Percentiles rank a stretch among this genome's conserved stretches.
Evolutionary conservation across 441 rosid species (phyloP).

Genomic region (Geranium incanum): DNA sequence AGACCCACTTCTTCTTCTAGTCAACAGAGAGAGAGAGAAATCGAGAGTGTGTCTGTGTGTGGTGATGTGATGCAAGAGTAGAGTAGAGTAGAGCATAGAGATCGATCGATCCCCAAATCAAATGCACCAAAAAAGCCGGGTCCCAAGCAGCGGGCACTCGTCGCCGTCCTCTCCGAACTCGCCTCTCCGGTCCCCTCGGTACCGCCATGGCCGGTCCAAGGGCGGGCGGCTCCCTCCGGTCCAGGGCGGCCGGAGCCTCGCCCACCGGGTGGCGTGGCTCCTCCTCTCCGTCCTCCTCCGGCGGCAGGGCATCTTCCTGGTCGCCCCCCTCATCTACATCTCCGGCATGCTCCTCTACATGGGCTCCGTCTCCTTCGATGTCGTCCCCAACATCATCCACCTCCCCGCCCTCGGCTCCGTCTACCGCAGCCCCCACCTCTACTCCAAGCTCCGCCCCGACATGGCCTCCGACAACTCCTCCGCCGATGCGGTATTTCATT

Average conservation of each 20-base stretch:
- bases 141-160: conserved; percentile 15
- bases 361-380: conserved; percentile 80
- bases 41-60: no score
- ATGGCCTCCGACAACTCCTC: conserved; percentile 89
- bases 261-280: conserved; percentile 79
- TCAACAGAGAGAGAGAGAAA: no score
- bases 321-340: conserved; percentile 83
- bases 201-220: conserved; percentile 44
- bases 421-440: conserved; percentile 81
- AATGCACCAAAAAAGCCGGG: no score
- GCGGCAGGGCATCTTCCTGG: conserved; percentile 79
- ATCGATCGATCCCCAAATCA: no score
- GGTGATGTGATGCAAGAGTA: no score
- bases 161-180: conserved; percentile 74
- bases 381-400: conserved; percentile 47
- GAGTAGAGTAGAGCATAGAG: no score
- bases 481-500: conserved; percentile 83
- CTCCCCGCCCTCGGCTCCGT: conserved; percentile 75
- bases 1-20: no score
- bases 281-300: conserved; percentile 81
- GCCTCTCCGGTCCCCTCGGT: conserved; percentile 66
- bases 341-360: conserved; percentile 90
- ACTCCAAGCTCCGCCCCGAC: conserved; percentile 63
- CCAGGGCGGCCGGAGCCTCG: conserved; percentile 46
- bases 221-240: conserved; percentile 42